Evolutionary conservation across 352 stramenopile species (phyloP), one percentile per base, ranked within the genome.

Genomic region (Hyaloperonospora arabidopsidis): DNA sequence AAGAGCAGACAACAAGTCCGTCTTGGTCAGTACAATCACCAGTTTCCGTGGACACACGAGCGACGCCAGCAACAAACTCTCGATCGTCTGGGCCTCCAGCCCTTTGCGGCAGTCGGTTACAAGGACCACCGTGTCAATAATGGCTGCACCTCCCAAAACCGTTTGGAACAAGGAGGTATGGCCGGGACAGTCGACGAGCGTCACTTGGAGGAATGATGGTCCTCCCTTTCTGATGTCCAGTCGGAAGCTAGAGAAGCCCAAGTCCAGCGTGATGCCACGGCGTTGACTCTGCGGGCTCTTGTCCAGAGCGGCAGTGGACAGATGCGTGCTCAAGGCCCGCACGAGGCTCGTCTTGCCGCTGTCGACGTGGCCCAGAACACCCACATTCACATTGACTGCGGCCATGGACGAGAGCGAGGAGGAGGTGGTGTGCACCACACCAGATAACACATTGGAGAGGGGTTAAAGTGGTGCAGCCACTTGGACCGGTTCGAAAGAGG

Each of bases 91-190:
- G 2, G 95, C 87, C 69, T 99, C 96, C 18, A 99, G 95, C 8
- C 96, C 96, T 68, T 98, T 98, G 47, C 84, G 91, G 11, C 85
- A 87, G 66, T 98, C 95, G 3, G 99, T 85, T 14, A 99, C 94
- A 17, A 99, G 73, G 18, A 99, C 59, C 23, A 98, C 95, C 54
- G 97, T 88, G 67, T 99, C 96, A 62, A 99, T 99, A 64, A 99
- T 99, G 70, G 98, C 93, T 38, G 97, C 92, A 49, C 96, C 96
- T 28, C 93, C 95, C 35, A 99, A 96, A 52, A 99, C 98, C n/a
- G 96, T 99, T 53, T 96, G 88, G 59, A 99, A 99, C 10, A 99
- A 73, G 15, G 88, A 97, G 19, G 96, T 96, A 66, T 99, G 97
- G 3, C 97, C 97, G 1, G 97, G 97, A 72, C 97, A 95, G 67